Conservation (phyloP, 805 yeast species). For the Peterozyma toletana region DNA sequence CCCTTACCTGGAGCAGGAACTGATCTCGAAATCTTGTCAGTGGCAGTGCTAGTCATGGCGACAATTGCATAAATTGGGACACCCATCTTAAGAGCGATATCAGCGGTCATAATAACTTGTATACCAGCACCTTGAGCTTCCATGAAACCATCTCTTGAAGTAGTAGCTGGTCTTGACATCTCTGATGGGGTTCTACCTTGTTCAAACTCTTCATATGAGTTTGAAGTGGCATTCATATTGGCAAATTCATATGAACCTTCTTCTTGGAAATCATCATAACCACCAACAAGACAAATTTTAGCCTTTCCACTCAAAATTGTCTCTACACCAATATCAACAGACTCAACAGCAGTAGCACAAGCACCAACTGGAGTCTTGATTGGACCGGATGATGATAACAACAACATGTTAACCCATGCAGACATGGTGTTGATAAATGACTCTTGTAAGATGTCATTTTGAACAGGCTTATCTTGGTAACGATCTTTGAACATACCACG, state of each 20-base stretch:
- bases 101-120: conserved; percentile 93
- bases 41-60: conserved; percentile 93
- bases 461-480: conserved; percentile 87
- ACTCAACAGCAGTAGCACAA: conserved; percentile 98
- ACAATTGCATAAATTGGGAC: conserved; percentile 96
- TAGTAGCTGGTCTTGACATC: conserved; percentile 98
- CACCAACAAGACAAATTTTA: conserved; percentile 95
- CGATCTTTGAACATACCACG: conserved; percentile 98
- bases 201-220: conserved; percentile 77
- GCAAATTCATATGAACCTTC: conserved; percentile 98
- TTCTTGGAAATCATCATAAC: conserved; percentile 99
- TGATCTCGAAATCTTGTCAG: conserved; percentile 97
- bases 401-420: conserved; percentile 99
- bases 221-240: conserved; percentile 97
- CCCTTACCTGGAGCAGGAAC: conserved; percentile 99
- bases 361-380: conserved; percentile 99
- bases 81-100: conserved; percentile 94
- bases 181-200: conserved; percentile 97
- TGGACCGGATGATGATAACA: conserved; percentile 96
- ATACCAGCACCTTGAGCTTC: conserved; percentile 99
- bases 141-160: conserved; percentile 97
- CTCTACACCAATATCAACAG: conserved; percentile 93
- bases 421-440: conserved; percentile 98
- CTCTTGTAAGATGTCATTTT: conserved; percentile 95
- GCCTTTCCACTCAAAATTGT: conserved; percentile 92